Evolutionary conservation across 2,329 filamentous ascomycete genomes (phyloP), one percentile per base, ranked within the genome.

Genomic region (Alternaria burnsii): DNA sequence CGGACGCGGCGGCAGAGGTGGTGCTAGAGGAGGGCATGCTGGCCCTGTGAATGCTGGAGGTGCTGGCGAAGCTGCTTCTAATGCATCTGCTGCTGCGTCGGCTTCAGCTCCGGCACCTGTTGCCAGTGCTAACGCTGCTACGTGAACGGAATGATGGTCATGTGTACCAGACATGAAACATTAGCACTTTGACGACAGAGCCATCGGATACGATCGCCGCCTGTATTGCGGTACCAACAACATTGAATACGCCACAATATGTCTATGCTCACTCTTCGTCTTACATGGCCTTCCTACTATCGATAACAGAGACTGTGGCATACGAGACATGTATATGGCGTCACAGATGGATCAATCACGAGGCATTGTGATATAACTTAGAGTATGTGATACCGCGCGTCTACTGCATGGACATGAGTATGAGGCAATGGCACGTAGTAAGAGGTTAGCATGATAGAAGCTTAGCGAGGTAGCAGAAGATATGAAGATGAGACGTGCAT

Each of bases 1-100:
- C 44, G 76, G 76, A 51, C 72, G 77, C 26, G 71, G 72, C 51
- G 71, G 76, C 30, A 71, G 77, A 41, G 74, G 75, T 51, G 70
- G 74, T 40, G 73, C 70, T 12, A 70, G 75, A 41, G 74, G 76
- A 36, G 68, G 59, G 9, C 71, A 74, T 53, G 54, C 50, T 32
- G 63, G 51, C 18, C 20, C 71, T 10, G 58, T 18, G 54, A 26
- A 62, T 0, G 55, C 63, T 52, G 18, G 61, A 18, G 51, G 56
- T 36, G 42, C 55, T 26, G 50, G 55, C 34, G 65, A 65, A 16
- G 46, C 70, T 7, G 32, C 67, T n/a, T 48, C 68, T 5, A 14
- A 56, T 28, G 40, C 62, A 4, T n/a, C 50, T 16, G n/a, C 46
- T 36, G 30, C 10, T 11, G 28, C 28, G 28, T 11, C 11, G 28